These are phyloP conservation scores for Paramecium sonneborni DNA, from an alignment of 73 alveolate species.

Conservation along the genomic window DNA sequence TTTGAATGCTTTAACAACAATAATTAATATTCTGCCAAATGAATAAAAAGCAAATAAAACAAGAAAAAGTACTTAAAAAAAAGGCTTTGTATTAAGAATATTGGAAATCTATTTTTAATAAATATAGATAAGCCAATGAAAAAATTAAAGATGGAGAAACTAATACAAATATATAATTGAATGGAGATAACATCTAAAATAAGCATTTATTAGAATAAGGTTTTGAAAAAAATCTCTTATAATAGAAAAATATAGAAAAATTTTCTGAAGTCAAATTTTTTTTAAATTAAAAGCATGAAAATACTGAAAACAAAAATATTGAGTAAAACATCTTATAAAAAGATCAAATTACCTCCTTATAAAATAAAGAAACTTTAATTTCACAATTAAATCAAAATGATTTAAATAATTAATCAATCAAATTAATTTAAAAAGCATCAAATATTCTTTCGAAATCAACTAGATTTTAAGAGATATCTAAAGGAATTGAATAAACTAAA, in stretches of 20 bases:
- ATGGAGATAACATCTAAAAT: not conserved
- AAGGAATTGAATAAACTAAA: not conserved
- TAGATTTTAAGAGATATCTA: not conserved
- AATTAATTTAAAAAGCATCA: not conserved
- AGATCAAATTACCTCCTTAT: too few species aligned
- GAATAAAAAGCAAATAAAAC: not conserved
- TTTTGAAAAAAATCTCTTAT: not conserved
- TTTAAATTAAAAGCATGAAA: not conserved
- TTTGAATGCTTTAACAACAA: not conserved
- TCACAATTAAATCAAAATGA: not conserved
- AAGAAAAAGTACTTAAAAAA: not conserved
- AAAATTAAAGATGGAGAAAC: not conserved
- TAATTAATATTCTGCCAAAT: not conserved
- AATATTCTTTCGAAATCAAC: not conserved
- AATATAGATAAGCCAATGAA: not conserved
- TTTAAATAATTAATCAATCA: too few species aligned
- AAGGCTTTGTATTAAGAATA: not conserved
- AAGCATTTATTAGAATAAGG: not conserved
- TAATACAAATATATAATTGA: not conserved
- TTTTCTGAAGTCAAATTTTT: not conserved
- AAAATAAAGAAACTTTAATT: not conserved
- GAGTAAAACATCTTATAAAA: not conserved
- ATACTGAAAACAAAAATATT: not conserved
- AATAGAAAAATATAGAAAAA: not conserved
- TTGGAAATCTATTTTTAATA: not conserved